A percentile compares a stretch with the other conserved stretches of the same genome.
These are phyloP conservation scores for Fusarium albidum DNA, from an alignment of 2,329 filamentous ascomycete species.

Conservation along the genomic window DNA sequence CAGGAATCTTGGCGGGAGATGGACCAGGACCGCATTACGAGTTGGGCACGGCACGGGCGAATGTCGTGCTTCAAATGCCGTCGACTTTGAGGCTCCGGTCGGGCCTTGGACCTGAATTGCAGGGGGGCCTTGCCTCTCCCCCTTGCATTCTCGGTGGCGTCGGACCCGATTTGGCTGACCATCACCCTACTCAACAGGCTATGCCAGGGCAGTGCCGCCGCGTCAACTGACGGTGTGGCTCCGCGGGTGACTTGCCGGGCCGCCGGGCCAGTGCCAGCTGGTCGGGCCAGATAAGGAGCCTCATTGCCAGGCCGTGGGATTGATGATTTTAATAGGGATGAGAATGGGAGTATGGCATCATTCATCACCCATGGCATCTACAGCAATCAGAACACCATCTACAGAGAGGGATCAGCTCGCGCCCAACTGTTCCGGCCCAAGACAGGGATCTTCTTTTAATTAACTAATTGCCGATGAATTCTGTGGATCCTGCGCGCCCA, in stretches of 20 bases:
- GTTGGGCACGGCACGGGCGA: neutral
- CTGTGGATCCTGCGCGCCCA: conserved; percentile 14
- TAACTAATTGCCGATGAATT: conserved; percentile 26
- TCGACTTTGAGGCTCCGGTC: conserved; percentile 31
- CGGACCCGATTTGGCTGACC: conserved; percentile 7
- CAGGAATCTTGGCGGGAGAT: conserved; percentile 8
- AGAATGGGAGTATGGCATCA: too few species aligned
- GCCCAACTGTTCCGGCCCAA: too few species aligned
- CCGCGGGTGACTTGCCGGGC: conserved; percentile 27
- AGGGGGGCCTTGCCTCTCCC: too few species aligned
- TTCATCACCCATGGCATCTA: neutral
- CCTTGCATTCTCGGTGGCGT: neutral
- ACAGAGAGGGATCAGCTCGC: too few species aligned
- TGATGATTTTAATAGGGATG: neutral
- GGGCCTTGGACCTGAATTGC: neutral
- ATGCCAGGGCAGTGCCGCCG: conserved; percentile 9
- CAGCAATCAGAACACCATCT: too few species aligned
- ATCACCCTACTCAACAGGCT: conserved; percentile 6
- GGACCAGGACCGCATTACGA: conserved; percentile 14
- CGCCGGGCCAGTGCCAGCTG: conserved; percentile 29
- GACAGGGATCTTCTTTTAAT: conserved; percentile 10
- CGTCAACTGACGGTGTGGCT: conserved; percentile 28
- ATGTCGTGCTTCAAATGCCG: conserved; percentile 31
- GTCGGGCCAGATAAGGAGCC: conserved; percentile 39
- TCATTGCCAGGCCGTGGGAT: conserved; percentile 30